phyloP scores from a whole-genome alignment of 345 rosid genomes.

The Stellera chamaejasme region DNA sequence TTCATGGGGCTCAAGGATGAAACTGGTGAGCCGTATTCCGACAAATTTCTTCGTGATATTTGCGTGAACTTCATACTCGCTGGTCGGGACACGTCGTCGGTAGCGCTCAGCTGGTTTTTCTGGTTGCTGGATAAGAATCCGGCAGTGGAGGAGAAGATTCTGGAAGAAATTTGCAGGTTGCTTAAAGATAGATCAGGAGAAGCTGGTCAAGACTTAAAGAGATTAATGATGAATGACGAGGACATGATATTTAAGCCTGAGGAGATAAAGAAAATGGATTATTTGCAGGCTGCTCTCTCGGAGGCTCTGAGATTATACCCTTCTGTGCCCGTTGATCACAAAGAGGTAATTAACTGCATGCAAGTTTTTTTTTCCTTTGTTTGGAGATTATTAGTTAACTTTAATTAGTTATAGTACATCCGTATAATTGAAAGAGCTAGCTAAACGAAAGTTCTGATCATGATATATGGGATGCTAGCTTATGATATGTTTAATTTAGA shows the following conservation, averaged over 20 bases:
- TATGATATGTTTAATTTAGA: too few relatives aligned
- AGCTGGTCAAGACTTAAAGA: too few relatives aligned
- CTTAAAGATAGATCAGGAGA: conserved; percentile 34
- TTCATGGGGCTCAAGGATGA: conserved; percentile 59
- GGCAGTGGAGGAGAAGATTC: conserved; percentile 48
- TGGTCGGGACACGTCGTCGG: conserved; percentile 96
- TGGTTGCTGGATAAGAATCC: conserved; percentile 77
- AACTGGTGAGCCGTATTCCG: conserved; percentile 46
- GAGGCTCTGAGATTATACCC: conserved; percentile 91
- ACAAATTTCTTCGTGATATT: conserved; percentile 80
- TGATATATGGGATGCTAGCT: too few relatives aligned
- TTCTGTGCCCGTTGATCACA: conserved; percentile 94
- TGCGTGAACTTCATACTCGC: conserved; percentile 95
- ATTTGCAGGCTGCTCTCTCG: conserved; percentile 86
- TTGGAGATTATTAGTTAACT: too few relatives aligned
- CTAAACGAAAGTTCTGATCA: too few relatives aligned
- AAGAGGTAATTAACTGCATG: conserved; percentile 52
- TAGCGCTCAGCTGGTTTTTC: conserved; percentile 90
- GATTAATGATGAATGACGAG: conserved; percentile 3
- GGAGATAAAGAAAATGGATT: conserved; percentile 97
- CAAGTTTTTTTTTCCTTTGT: not conserved
- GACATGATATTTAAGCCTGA: conserved; percentile 44
- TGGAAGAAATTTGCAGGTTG: conserved; percentile 48
- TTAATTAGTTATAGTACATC: too few relatives aligned
- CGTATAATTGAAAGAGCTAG: too few relatives aligned